Percentiles rank a stretch among this genome's conserved stretches.
Evolutionary conservation across 2,329 filamentous ascomycete species (phyloP).

Genomic region (Coccinonectria pachysandricola): DNA sequence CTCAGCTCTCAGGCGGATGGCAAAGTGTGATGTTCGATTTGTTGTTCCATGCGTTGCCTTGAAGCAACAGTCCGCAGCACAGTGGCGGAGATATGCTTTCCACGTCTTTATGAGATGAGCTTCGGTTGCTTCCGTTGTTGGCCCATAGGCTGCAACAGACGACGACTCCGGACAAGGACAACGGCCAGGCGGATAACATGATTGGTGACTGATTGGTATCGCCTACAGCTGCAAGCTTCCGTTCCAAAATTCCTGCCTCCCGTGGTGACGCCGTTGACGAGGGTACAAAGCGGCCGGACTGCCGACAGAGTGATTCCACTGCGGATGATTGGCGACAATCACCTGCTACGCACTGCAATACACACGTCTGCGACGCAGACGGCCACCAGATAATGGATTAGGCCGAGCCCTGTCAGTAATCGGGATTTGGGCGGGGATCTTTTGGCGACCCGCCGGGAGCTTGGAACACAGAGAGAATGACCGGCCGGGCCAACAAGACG

Average conservation of each 20-base stretch:
- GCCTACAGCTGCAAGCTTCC: conserved; percentile 20
- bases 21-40: conserved; percentile 12
- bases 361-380: too few species aligned
- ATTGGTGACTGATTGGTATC: conserved; percentile 15
- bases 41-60: conserved; percentile 12
- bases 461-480: conserved; percentile 9
- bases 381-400: too few species aligned
- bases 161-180: conserved; percentile 12
- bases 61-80: conserved; percentile 10
- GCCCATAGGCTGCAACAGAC: conserved; percentile 9
- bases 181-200: conserved; percentile 8
- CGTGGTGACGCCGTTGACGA: conserved; percentile 15
- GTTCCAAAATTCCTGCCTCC: conserved; percentile 18
- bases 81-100: conserved; percentile 13
- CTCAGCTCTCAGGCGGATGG: conserved; percentile 9
- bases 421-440: conserved; percentile 4
- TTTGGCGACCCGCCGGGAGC: conserved; percentile 13
- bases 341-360: too few species aligned
- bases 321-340: conserved; percentile 15
- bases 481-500: conserved; percentile 6
- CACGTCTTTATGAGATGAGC: conserved; percentile 7
- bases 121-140: conserved; percentile 9
- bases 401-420: too few species aligned
- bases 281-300: conserved; percentile 17
- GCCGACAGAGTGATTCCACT: conserved; percentile 15